phyloP scores from a whole-genome alignment of 2,329 filamentous ascomycete genomes.

The Aspergillus quadricinctus region DNA sequence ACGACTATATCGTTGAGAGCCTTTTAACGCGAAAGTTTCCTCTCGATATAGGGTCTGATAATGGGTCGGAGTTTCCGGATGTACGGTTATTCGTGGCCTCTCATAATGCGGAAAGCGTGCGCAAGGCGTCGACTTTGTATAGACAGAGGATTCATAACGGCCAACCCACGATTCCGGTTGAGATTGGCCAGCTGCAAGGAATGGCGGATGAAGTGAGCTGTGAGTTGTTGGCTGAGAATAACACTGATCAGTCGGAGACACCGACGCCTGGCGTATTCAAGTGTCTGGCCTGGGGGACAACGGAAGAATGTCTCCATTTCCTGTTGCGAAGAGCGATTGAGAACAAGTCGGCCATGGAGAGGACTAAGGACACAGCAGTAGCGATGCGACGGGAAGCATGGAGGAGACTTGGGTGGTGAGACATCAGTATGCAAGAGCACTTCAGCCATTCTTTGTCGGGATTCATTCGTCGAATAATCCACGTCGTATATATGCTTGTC shows the following conservation, averaged over 20 bases:
- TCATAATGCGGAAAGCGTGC: conserved; percentile 49
- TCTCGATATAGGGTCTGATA: conserved; percentile 25
- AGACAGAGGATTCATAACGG: conserved; percentile 38
- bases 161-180: conserved; percentile 35
- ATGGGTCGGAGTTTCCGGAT: conserved; percentile 14
- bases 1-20: conserved; percentile 48
- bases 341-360: conserved; percentile 64
- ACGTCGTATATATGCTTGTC: neutral
- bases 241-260: conserved; percentile 4
- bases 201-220: conserved; percentile 85
- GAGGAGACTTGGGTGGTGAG: conserved; percentile 40
- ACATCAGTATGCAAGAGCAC: neutral
- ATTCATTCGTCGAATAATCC: neutral
- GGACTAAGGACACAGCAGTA: conserved; percentile 58
- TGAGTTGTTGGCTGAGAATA: conserved; percentile 35
- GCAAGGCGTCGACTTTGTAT: conserved; percentile 38
- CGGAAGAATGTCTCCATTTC: conserved; percentile 52
- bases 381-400: conserved; percentile 61
- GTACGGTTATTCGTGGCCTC: conserved; percentile 50
- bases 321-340: conserved; percentile 60
- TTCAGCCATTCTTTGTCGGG: neutral
- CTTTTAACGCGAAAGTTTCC: conserved; percentile 40
- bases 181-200: conserved; percentile 74
- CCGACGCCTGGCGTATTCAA: conserved; percentile 46
- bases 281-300: conserved; percentile 51